Base-by-base conservation (phyloP, 306 rosid species). In the Lagenaria siceraria region DNA sequence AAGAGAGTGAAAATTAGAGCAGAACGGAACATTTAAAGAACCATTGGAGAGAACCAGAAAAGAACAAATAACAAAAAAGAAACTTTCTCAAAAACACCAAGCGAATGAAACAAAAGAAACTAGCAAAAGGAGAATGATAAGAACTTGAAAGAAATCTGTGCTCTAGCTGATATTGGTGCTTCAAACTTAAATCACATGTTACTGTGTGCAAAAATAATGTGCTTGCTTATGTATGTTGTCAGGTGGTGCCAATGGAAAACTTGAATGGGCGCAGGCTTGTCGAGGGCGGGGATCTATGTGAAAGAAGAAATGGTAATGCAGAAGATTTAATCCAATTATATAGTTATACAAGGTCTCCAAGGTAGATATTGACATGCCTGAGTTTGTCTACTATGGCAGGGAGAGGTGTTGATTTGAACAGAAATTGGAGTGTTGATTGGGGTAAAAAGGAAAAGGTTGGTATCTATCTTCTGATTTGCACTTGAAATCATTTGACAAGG, bases 391-490 rank as follows among this genome's bases (percentile, higher is more conserved):
- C 69, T 81, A 76, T 82, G 59, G 62, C 91, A 96, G 99, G 99
- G 60, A 92, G 99, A 85, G 99, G 99, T 78, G 98, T 96, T 85
- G 99, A 96, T 92, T 93, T 92, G 82, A 96, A 96, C 81, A 88
- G 99, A 56, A 96, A 96, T 78, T 96, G 99, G 99, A 90, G 98
- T 59, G 97, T 96, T 60, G 99, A 96, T 82, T 96, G 99, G 99
- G 99, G 99, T 71, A 90, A 96, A 86, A 96, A 96, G 82, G 99
- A 92, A 83, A 90, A 92, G 99, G 99, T 95, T 54, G 13, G 18
- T 82, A 79, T 72, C 73, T 24, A 75, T 70, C 78, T 70, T 61
- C 65, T 35, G 60, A 10, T 36, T 68, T 15, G 10, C 27, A 38
- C 68, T 35, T 25, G 73, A 64, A 42, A 52, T 18, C 17, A 21